These are phyloP conservation scores for Lichenothelia convexa DNA, from an alignment of 495 filamentous ascomycete genomes.

Conservation along the genomic window DNA sequence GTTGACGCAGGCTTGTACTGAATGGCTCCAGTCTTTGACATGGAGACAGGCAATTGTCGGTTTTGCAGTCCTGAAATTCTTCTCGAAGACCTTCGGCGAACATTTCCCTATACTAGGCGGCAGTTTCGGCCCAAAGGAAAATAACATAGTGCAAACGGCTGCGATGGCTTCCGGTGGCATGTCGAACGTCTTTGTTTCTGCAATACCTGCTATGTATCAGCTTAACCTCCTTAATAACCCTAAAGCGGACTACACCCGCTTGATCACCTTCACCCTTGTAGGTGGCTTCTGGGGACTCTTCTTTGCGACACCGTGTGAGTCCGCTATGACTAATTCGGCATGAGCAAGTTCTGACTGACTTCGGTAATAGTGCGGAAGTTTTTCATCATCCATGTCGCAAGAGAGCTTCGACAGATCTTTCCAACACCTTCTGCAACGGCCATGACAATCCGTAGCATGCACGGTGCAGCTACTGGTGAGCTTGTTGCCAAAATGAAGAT, in stretches of 20 bases:
- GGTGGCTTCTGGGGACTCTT: slow-evolving; percentile 51
- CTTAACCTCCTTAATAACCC: slow-evolving; percentile 34
- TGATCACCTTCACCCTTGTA: slow-evolving; percentile 43
- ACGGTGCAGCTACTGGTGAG: slow-evolving; percentile 33
- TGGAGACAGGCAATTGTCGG: slow-evolving; percentile 38
- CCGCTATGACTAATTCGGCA: slow-evolving; percentile 1
- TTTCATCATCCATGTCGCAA: slow-evolving; percentile 46
- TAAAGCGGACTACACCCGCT: slow-evolving; percentile 34
- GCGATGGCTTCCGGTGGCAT: slow-evolving; percentile 45
- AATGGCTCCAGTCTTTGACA: too few relatives aligned
- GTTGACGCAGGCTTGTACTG: too few relatives aligned
- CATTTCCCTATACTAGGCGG: slow-evolving; percentile 41
- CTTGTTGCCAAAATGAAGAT: slow-evolving; percentile 39
- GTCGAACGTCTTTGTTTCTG: slow-evolving; percentile 44
- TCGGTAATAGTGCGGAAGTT: slow-evolving; percentile 43
- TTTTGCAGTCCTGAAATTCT: slow-evolving; percentile 42
- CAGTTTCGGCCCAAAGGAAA: slow-evolving; percentile 45
- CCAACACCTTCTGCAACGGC: slow-evolving; percentile 43
- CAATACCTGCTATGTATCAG: slow-evolving; percentile 45
- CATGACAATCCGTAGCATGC: slow-evolving; percentile 47
- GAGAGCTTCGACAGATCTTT: slow-evolving; percentile 44
- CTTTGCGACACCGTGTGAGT: slow-evolving; percentile 38
- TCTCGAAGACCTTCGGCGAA: slow-evolving; percentile 26
- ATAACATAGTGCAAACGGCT: slow-evolving; percentile 46
- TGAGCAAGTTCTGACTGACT: background rate